Evolutionary conservation across 163 green algal species (phyloP), one percentile per base, ranked within the genome.

Genomic region (Coccomyxa subellipsoidea): DNA sequence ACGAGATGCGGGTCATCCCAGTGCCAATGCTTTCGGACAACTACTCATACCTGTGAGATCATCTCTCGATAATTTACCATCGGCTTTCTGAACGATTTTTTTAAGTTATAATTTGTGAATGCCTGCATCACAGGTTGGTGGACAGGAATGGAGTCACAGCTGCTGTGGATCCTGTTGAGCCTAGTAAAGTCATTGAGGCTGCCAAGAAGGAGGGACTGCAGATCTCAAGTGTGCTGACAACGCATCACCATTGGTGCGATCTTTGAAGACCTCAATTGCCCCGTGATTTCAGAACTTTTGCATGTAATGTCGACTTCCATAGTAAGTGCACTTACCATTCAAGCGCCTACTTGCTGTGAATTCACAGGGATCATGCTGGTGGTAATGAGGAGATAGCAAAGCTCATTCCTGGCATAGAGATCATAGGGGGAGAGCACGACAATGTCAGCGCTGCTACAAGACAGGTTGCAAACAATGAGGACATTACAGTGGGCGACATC

Each of bases 301-400:
- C 32, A 2, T 36, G 73, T 69, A 69, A 47, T 78, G 34, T n/a
- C n/a, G n/a, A n/a, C n/a, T n/a, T n/a, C n/a, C n/a, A n/a, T n/a
- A n/a, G n/a, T n/a, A n/a, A n/a, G n/a, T n/a, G n/a, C n/a, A n/a
- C n/a, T n/a, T n/a, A n/a, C n/a, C n/a, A n/a, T n/a, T n/a, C 32
- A 78, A 34, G 9, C 10, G 71, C 40, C 38, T 8, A 69, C 27
- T 23, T 10, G 34, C 35, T 3, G 25, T 76, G 32, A 32, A 54
- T 8, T 32, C 4, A 23, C 81, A 82, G 81, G 81, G 81, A 85
- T 35, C 81, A 85, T 82, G 81, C 81, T 69, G 81, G 81, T 6
- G 81, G 81, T 66, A 85, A 85, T 34, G 59, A 75, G 21, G 38
- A 85, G 76, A 54, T 85, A 3, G 21, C 23, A 9, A 27, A 79